Evolutionary conservation across 192 early-diverging fungal genomes (phyloP).

Genomic region (Dimargaris cristalligena): DNA sequence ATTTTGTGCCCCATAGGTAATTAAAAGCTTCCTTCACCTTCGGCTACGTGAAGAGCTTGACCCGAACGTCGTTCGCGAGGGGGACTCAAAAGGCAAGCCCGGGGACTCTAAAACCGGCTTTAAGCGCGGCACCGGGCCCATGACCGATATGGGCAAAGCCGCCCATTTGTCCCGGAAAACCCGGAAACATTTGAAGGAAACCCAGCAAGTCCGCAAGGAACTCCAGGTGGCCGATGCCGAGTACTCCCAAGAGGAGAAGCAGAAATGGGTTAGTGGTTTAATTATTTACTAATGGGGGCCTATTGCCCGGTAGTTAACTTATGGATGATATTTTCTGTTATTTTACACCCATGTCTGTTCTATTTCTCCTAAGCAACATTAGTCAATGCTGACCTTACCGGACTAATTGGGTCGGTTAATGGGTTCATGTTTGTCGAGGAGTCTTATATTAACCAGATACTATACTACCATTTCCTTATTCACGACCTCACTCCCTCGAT

Average conservation of each 20-base stretch:
- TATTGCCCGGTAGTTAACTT: too few relatives aligned
- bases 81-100: slow-evolving; percentile 3
- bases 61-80: slow-evolving; percentile 15
- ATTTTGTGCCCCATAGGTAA: slow-evolving; percentile 21
- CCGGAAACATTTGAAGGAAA: slow-evolving; percentile 56
- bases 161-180: slow-evolving; percentile 40
- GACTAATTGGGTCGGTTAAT: neutral
- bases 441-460: slow-evolving; percentile 65
- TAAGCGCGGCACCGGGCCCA: slow-evolving; percentile 1
- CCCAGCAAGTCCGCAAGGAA: slow-evolving; percentile 54
- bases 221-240: slow-evolving; percentile 52
- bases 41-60: slow-evolving; percentile 70
- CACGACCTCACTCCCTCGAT: too few relatives aligned
- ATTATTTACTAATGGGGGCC: too few relatives aligned
- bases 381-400: neutral
- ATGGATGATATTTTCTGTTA: neutral
- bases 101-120: neutral
- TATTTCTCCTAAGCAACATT: neutral
- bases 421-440: slow-evolving; percentile 46
- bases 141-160: neutral
- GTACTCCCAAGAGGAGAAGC: slow-evolving; percentile 65
- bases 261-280: too few relatives aligned
- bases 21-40: slow-evolving; percentile 67
- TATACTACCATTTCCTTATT: slow-evolving; percentile 54
- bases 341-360: neutral